Base-by-base conservation (phyloP, 441 rosid species). In the Populus hybrid region DNA sequence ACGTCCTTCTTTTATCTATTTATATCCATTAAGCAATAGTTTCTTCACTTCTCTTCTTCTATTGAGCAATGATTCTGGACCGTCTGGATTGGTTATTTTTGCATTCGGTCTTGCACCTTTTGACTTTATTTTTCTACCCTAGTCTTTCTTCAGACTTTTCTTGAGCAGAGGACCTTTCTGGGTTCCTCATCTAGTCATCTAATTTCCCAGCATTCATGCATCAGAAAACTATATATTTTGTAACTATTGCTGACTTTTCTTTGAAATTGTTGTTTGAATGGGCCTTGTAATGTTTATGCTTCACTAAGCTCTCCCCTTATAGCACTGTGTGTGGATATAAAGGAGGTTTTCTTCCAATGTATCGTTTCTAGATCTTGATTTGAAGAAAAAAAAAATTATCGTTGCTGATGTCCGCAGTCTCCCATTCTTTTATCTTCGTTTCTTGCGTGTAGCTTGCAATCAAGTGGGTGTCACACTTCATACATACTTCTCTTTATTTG, bases 61-160 rank as follows among this genome's bases (percentile, higher is more conserved):
- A 24, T 42, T 14, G 21, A 61, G 40, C 66, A 40, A 75, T 78
- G 78, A 70, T 75, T 42, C 74, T 77, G 65, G 75, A 76, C 66
- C 69, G 42, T 70, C 57, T 78, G 36, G 67, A 69, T 79, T 30
- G 61, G 73, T 75, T 75, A 71, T 18, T 72, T 34, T 77, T 73
- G 23, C 50, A 61, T 69, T 8, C 26, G 10, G 36, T 76, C 75
- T 67, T n/a, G 21, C 71, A 26, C 46, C 65, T 78, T 75, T 46
- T 73, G 81, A 80, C 83, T 74, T 76, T 76, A 38, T 36, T 73
- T 74, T 69, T 67, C 77, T 67, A 40, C 42, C 73, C 54, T 11
- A 21, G 65, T 50, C 7, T 26, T 40, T 36, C 57, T 76, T 57
- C 74, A 11, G 7, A 70, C 69, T 70, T 70, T 69, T 69, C 54